phyloP scores from a whole-genome alignment of 2,329 filamentous ascomycete genomes.

The Bipolaris oryzae region DNA sequence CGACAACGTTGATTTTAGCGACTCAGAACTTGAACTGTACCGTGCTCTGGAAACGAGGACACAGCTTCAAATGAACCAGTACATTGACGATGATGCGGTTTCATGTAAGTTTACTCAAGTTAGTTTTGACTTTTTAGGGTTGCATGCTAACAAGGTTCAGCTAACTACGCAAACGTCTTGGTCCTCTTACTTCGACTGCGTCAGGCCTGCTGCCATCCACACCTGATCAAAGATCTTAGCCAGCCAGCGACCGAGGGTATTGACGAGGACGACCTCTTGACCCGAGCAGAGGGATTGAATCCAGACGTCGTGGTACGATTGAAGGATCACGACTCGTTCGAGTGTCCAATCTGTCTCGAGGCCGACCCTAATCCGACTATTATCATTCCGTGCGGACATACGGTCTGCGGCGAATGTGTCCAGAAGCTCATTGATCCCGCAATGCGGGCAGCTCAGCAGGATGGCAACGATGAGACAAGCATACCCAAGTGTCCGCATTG shows the following conservation, averaged over 20 bases:
- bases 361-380: constrained; percentile 75
- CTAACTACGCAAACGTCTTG: constrained; percentile 79
- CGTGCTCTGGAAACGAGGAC: constrained; percentile 68
- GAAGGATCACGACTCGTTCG: constrained; percentile 65
- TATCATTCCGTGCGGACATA: constrained; percentile 83
- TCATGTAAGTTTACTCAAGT: constrained; percentile 49
- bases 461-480: constrained; percentile 61
- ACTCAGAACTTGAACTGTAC: constrained; percentile 71
- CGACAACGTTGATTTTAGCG: constrained; percentile 68
- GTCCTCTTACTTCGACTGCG: constrained; percentile 80
- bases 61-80: constrained; percentile 76
- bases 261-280: constrained; percentile 62
- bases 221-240: constrained; percentile 70
- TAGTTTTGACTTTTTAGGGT: not conserved
- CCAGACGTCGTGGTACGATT: constrained; percentile 70
- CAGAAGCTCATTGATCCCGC: constrained; percentile 68
- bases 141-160: constrained; percentile 17
- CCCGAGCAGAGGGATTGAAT: constrained; percentile 66
- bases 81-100: constrained; percentile 70
- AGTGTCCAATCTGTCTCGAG: constrained; percentile 85
- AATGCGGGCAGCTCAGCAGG: constrained; percentile 40
- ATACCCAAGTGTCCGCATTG: constrained; percentile 76
- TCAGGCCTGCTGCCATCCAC: constrained; percentile 80
- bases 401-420: constrained; percentile 78
- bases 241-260: constrained; percentile 66